Conservation (phyloP, 495 filamentous ascomycete species). For the Trichodelitschia bisporula region DNA sequence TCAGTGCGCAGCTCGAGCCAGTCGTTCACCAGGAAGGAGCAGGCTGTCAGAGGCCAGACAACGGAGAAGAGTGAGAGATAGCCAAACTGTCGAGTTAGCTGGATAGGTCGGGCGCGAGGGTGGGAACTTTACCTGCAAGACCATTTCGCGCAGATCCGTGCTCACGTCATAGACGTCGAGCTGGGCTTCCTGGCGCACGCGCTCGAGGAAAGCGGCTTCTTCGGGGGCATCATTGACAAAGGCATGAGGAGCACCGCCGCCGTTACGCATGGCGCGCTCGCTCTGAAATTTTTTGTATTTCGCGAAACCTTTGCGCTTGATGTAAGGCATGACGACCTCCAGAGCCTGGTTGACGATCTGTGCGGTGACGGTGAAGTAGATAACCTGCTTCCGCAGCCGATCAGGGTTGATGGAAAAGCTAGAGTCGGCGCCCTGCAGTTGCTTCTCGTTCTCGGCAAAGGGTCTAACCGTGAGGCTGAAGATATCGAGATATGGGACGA, state of each 20-base stretch:
- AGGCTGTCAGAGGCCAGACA: conserved; percentile 69
- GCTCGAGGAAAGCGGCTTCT: conserved; percentile 49
- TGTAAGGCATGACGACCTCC: conserved; percentile 66
- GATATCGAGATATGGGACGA: conserved; percentile 77
- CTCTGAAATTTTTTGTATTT: conserved; percentile 50
- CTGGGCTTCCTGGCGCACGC: conserved; percentile 73
- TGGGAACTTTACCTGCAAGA: conserved; percentile 40
- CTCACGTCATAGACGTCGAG: conserved; percentile 71
- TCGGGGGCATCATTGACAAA: conserved; percentile 34
- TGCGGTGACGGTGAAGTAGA: conserved; percentile 92
- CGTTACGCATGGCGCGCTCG: conserved; percentile 25
- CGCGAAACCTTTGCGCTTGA: conserved; percentile 47
- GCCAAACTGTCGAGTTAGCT: conserved; percentile 22
- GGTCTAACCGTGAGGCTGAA: conserved; percentile 55
- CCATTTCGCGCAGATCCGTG: conserved; percentile 79
- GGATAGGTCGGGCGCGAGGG: background rate
- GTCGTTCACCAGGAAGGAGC: conserved; percentile 85
- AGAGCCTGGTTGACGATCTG: conserved; percentile 73
- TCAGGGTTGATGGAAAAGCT: conserved; percentile 66
- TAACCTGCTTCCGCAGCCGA: conserved; percentile 71
- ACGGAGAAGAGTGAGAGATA: conserved; percentile 88
- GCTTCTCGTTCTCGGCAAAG: conserved; percentile 46
- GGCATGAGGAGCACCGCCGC: conserved; percentile 13
- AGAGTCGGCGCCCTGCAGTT: conserved; percentile 28
- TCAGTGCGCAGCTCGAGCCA: conserved; percentile 90